phyloP scores from a whole-genome alignment of 2,329 filamentous ascomycete species.

The Volutella citrinella region DNA sequence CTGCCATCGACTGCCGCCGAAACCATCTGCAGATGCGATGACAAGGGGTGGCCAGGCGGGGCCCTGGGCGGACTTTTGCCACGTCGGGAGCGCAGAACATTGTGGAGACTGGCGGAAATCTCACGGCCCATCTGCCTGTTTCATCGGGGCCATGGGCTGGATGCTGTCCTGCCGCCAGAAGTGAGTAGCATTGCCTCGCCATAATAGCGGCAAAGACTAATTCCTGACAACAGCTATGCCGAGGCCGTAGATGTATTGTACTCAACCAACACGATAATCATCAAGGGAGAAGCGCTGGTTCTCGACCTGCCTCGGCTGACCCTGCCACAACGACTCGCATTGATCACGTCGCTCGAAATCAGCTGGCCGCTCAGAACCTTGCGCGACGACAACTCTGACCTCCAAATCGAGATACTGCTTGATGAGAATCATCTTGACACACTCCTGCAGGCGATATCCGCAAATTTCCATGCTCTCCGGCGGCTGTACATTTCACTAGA shows the following conservation, averaged over 20 bases:
- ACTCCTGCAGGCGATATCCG: neutral
- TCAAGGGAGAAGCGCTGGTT: constrained; percentile 1
- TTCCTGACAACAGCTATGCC: constrained; percentile 1
- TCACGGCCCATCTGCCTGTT: neutral
- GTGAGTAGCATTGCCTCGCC: constrained; percentile 3
- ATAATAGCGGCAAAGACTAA: neutral
- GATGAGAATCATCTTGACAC: constrained; percentile 2
- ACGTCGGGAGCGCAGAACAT: constrained; percentile 1
- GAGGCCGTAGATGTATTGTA: constrained; percentile 5
- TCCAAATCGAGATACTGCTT: neutral
- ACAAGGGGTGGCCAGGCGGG: constrained; percentile 5
- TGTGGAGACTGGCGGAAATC: neutral
- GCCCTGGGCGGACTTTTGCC: constrained; percentile 6
- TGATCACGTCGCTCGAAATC: constrained; percentile 4
- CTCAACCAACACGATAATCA: constrained; percentile 5
- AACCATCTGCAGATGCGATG: constrained; percentile 1
- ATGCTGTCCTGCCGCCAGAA: constrained; percentile 8
- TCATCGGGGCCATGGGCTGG: constrained; percentile 8
- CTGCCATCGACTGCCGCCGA: constrained; percentile 5
- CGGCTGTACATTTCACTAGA: constrained; percentile 4
- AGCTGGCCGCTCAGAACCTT: constrained; percentile 2
- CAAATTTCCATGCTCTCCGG: neutral
- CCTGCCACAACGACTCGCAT: constrained; percentile 3
- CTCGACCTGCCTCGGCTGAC: neutral
- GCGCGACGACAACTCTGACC: too few species aligned